A percentile compares a stretch with the other conserved stretches of the same genome.
Evolutionary conservation across 1,284 basidiomycete species (phyloP).

Genomic region (Meira nashicola): DNA sequence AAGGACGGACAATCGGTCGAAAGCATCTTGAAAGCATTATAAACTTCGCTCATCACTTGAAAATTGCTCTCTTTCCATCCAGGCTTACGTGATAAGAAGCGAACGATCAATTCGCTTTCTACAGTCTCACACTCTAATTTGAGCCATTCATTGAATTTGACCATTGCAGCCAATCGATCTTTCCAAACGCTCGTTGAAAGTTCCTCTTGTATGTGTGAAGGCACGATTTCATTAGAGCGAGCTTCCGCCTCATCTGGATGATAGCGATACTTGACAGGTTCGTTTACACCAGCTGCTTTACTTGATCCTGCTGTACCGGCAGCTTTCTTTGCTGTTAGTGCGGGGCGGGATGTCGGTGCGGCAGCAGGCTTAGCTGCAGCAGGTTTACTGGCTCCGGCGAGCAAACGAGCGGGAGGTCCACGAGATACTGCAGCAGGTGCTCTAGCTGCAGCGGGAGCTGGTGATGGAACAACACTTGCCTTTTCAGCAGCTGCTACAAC

Average conservation of each 20-base stretch:
- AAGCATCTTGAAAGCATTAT: conserved; percentile 58
- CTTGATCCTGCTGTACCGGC: conserved; percentile 52
- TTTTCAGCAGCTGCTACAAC: conserved; percentile 29
- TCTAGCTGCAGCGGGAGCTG: conserved; percentile 25
- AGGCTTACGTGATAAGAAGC: conserved; percentile 81
- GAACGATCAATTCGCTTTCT: conserved; percentile 83
- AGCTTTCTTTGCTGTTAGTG: conserved; percentile 35
- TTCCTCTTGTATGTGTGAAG: conserved; percentile 66
- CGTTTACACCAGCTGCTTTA: conserved; percentile 62
- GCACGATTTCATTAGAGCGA: conserved; percentile 71
- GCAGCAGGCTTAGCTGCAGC: conserved; percentile 58
- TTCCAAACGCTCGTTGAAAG: conserved; percentile 90
- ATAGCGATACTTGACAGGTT: conserved; percentile 85
- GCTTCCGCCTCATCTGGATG: conserved; percentile 86
- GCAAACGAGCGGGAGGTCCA: not conserved
- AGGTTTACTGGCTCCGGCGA: not conserved
- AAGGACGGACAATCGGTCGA: conserved; percentile 78
- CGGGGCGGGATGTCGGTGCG: conserved; percentile 58
- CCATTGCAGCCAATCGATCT: conserved; percentile 75
- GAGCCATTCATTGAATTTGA: conserved; percentile 80
- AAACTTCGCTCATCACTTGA: conserved; percentile 59
- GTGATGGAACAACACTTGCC: conserved; percentile 15
- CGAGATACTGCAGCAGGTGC: not conserved
- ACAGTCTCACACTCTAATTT: conserved; percentile 65
- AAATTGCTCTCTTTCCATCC: conserved; percentile 99